Conservation (phyloP, 805 yeast genomes). For the Scheffersomyces amazonensis region DNA sequence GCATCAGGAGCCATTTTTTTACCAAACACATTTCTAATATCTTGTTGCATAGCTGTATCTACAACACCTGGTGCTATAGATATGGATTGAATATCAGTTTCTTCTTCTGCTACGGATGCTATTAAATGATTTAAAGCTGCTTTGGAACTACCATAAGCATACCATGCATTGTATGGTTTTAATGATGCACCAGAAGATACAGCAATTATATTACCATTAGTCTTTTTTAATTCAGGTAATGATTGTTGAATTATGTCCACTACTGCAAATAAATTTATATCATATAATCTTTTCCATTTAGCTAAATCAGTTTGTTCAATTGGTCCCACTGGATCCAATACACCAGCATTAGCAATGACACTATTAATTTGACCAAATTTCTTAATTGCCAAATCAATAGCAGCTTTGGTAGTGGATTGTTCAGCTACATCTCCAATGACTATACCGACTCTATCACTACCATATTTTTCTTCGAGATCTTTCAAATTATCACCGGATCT, state of each 20-base stretch:
- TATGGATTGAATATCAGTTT: slow-evolving; percentile 52
- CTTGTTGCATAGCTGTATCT: slow-evolving; percentile 83
- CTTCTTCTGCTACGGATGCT: slow-evolving; percentile 65
- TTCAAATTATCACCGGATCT: slow-evolving; percentile 53
- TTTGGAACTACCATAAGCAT: slow-evolving; percentile 87
- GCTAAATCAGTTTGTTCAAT: slow-evolving; percentile 50
- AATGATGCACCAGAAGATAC: slow-evolving; percentile 90
- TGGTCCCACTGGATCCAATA: slow-evolving; percentile 70
- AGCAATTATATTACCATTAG: slow-evolving; percentile 65
- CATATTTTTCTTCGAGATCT: slow-evolving; percentile 41
- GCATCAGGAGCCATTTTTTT: slow-evolving; percentile 58
- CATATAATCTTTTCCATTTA: slow-evolving; percentile 64
- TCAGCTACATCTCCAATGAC: slow-evolving; percentile 63
- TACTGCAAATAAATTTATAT: slow-evolving; percentile 75
- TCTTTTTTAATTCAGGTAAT: slow-evolving; percentile 53
- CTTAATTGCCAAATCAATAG: slow-evolving; percentile 44
- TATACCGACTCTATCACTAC: slow-evolving; percentile 45
- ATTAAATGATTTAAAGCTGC: slow-evolving; percentile 86
- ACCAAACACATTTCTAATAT: slow-evolving; percentile 66
- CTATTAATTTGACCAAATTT: slow-evolving; percentile 61
- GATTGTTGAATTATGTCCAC: slow-evolving; percentile 55
- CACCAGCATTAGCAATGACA: slow-evolving; percentile 77
- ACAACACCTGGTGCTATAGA: slow-evolving; percentile 95
- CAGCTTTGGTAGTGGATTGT: slow-evolving; percentile 25
- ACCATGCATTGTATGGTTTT: slow-evolving; percentile 69